Evolutionary conservation across 1,139 yeast species (phyloP).

Genomic region (Pichia sp.): DNA sequence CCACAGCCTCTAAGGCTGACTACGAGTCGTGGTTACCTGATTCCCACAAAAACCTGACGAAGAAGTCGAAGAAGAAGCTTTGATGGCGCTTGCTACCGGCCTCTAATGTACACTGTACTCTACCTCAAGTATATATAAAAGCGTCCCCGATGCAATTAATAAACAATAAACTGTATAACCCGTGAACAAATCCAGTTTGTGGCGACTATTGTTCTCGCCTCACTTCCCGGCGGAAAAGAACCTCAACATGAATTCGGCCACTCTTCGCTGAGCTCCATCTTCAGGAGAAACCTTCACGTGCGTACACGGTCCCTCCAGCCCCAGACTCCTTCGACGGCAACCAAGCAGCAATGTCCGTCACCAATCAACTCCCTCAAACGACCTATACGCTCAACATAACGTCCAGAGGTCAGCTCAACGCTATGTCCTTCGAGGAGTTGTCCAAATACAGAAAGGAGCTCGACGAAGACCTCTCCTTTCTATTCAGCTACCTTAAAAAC

Average conservation of each 20-base stretch:
- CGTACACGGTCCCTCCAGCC: no score
- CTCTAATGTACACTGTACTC: not conserved
- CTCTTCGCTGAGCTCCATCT: no score
- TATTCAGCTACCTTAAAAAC: conserved; percentile 23
- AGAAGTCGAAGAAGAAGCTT: conserved; percentile 17
- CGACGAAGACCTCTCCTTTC: conserved; percentile 24
- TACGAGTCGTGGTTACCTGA: conserved; percentile 62
- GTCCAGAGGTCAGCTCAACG: conserved; percentile 10
- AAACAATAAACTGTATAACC: not conserved
- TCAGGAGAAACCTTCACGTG: no score
- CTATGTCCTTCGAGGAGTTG: conserved; percentile 8
- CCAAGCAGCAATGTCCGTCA: conserved; percentile 11
- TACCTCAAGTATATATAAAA: not conserved
- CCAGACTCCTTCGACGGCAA: no score
- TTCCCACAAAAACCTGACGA: conserved; percentile 31
- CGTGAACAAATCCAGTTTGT: not conserved
- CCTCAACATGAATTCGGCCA: no score
- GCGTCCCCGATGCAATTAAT: not conserved
- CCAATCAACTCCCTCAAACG: conserved; percentile 10
- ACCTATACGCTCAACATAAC: conserved; percentile 4
- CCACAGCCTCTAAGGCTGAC: conserved; percentile 32
- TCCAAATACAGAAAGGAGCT: conserved; percentile 14
- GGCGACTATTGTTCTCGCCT: no score
- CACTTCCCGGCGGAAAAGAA: no score
- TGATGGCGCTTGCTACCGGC: not conserved